Evolutionary conservation across 1,284 basidiomycete species (phyloP).

Genomic region (Porodaedalea pini): DNA sequence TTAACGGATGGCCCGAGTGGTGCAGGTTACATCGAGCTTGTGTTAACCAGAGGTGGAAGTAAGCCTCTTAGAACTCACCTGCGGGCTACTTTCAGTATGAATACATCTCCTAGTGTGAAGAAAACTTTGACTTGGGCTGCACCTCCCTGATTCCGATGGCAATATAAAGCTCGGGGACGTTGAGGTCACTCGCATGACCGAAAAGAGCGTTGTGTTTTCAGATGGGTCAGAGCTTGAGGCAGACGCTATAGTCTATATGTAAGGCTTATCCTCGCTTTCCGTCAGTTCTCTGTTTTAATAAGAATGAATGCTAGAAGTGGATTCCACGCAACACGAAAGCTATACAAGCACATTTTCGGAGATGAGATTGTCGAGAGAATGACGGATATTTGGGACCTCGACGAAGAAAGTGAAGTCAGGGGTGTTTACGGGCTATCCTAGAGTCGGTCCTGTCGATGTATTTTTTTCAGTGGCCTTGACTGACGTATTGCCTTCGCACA

Average conservation of each 20-base stretch:
- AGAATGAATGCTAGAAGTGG: slow-evolving; percentile 28
- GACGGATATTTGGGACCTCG: slow-evolving; percentile 25
- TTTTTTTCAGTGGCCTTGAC: neutral
- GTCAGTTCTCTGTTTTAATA: too few species aligned
- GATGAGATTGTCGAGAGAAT: slow-evolving; percentile 24
- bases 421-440: slow-evolving; percentile 26
- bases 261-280: neutral
- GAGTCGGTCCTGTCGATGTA: neutral
- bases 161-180: slow-evolving; percentile 31
- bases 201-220: slow-evolving; percentile 29
- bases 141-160: slow-evolving; percentile 29
- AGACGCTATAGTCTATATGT: slow-evolving; percentile 32
- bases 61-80: slow-evolving; percentile 6
- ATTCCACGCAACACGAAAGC: neutral
- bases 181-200: slow-evolving; percentile 28
- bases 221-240: slow-evolving; percentile 32
- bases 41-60: slow-evolving; percentile 32
- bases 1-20: slow-evolving; percentile 32
- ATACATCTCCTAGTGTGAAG: neutral
- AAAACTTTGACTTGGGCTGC: neutral
- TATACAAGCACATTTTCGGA: slow-evolving; percentile 23
- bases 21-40: slow-evolving; percentile 25
- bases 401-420: slow-evolving; percentile 28
- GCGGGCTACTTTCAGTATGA: slow-evolving; percentile 3
- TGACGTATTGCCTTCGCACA: too few species aligned